Evolutionary conservation across 1,284 basidiomycete species (phyloP), one percentile per base, ranked within the genome.

Genomic region (Entoloma clypeatum): DNA sequence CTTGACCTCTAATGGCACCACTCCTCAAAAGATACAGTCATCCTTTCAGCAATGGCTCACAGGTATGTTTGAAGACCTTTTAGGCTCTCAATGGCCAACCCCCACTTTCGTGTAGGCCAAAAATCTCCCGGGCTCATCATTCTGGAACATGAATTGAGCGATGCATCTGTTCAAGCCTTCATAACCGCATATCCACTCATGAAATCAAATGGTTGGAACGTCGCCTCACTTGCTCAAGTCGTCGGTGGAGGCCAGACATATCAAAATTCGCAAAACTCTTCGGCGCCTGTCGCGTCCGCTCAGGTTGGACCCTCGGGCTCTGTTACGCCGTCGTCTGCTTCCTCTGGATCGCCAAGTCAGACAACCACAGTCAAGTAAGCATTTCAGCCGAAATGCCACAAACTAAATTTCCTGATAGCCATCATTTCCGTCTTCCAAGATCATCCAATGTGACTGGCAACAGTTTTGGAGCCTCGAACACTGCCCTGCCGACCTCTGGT

Each of bases 101-200:
- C 26, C 14, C 33, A 47, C 41, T 40, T 49, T 46, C 38, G 33
- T 35, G 19, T 33, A 72, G 81, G 80, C 31, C 67, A 82, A 35
- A 86, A 89, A 58, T 62, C 59, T 7, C 81, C 83, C 7, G 91
- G 91, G 24, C 72, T 92, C 13, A 73, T 92, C 51, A 72, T 90
- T 45, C 74, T 94, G 48, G 86, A 93, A 63, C 92, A 95, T 63
- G 92, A 93, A 61, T 64, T 85, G n/a, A 75, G 70, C 13, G 64
- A 75, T 33, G 56, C 69, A 44, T 71, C 83, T 16, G 78, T 91
- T 27, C 58, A 71, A 33, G 75, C 77, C 5, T 94, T 92, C 66
- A 82, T 86, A 9, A 63, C 69, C 38, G 72, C 77, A 9, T 92
- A 75, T 60, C 79, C 83, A 3, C 47, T 76, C 30, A 79, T 92